Evolutionary conservation across 192 early-diverging fungal genomes (phyloP).

Genomic region (Martensiomyces pterosporus): DNA sequence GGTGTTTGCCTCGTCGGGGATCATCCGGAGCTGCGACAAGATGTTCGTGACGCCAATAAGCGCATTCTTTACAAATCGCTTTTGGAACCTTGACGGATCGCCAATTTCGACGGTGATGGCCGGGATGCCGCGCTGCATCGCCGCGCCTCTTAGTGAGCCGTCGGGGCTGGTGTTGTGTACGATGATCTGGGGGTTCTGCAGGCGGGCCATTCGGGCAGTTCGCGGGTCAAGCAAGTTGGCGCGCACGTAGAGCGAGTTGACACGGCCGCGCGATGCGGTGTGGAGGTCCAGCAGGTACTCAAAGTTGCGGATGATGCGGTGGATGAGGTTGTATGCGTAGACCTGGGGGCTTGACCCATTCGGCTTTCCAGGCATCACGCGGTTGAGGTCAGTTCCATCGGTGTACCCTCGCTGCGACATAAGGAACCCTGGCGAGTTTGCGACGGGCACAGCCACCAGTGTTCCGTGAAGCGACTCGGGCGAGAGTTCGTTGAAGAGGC

Average conservation of each 20-base stretch:
- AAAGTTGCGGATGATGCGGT: constrained; percentile 74
- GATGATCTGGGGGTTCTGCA: constrained; percentile 86
- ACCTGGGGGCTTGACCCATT: constrained; percentile 77
- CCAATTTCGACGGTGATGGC: constrained; percentile 94
- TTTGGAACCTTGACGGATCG: constrained; percentile 82
- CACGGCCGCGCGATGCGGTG: constrained; percentile 78
- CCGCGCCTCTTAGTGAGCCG: constrained; percentile 82
- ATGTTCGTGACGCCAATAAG: constrained; percentile 61
- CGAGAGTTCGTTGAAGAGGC: constrained; percentile 75
- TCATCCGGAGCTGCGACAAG: constrained; percentile 59
- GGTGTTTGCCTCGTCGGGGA: constrained; percentile 50
- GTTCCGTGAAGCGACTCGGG: constrained; percentile 71
- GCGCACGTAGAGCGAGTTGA: constrained; percentile 86
- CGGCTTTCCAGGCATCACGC: constrained; percentile 75
- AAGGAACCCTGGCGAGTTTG: constrained; percentile 82
- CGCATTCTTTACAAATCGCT: constrained; percentile 69
- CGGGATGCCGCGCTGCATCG: constrained; percentile 66
- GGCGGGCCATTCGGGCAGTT: constrained; percentile 68
- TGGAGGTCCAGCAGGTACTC: constrained; percentile 86
- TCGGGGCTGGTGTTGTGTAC: constrained; percentile 62
- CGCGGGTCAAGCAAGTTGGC: constrained; percentile 77
- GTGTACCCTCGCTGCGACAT: constrained; percentile 74
- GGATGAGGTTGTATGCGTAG: constrained; percentile 77
- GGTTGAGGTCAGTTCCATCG: constrained; percentile 86
- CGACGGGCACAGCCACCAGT: constrained; percentile 84